Base-by-base conservation (phyloP, 371 early-diverging fungal species). In the Coemansia linderi region DNA sequence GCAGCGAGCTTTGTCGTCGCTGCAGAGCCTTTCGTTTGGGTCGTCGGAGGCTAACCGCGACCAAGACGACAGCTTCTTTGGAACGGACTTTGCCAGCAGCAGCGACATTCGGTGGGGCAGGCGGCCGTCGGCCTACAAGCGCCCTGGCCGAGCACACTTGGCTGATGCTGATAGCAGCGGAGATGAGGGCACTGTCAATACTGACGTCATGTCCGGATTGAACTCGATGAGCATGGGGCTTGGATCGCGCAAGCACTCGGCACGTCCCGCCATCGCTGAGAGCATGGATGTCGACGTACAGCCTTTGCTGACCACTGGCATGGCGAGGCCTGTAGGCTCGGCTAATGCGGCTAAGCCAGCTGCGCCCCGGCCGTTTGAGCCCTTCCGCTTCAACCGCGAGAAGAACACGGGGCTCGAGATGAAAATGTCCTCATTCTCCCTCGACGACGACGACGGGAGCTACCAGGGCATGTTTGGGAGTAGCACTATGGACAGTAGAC, bases 391-490 rank as follows among this genome's bases (percentile, higher is more conserved):
- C 33, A 46, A 59, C 27, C 68, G 62, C 1, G 54, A 50, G 1
- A 10, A 37, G 1, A 43, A 56, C 6, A 76, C 76, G 9, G 76
- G 76, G 8, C 57, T 76, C 50, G 76, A 76, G 48, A 36, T 65
- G 22, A 68, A 68, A 22, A 68, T 76, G 66, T 65, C 68, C 19
- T 56, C 73, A 15, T 76, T 76, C 24, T 65, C 76, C 13, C 24
- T 76, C 9, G 76, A 75, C 12, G 64, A 64, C 13, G 76, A 61
- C 33, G 72, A 68, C 40, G 71, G 72, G 10, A 68, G 73, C 59
- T 64, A 72, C 62, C 76, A 75, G 65, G 72, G 76, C 1, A 50
- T 65, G 38, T 62, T 72, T 39, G 69, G 66, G 63, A 65, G 66
- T 41, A 17, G 37, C 9, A 65, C 65, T 9, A 68, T 75, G 72